Base-by-base conservation (phyloP, 2,329 filamentous ascomycete genomes). In the Cryphonectria nitschkei region DNA sequence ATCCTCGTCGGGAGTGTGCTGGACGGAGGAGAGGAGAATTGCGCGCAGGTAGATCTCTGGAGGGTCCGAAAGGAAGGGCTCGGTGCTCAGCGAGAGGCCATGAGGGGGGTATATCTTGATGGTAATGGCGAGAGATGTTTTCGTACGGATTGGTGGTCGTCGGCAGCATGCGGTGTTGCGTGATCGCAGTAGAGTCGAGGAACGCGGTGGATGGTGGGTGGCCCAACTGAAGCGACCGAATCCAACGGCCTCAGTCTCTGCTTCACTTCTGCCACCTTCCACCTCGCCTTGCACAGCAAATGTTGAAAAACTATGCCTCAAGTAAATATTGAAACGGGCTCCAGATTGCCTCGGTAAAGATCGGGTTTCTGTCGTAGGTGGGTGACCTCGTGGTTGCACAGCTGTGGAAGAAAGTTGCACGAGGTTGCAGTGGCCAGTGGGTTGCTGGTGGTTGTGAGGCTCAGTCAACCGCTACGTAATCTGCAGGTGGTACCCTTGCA, bases 211-310 rank as follows among this genome's bases (percentile, higher is more conserved):
- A 39, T 43, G 54, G 52, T 46, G 43, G 61, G 61, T 29, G 54
- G 54, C 26, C 46, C 54, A 58, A 58, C 54, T 34, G 26, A 58
- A 32, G 54, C 54, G 29, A 58, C 37, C 50, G 37, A 56, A 22
- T 26, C 29, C 29, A 56, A 13, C 46, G 32, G 64, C 64, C 46
- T 54, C 46, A 26, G 46, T 52, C 37, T 34, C 29, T 39, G 13
- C 29, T 65, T 34, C 32, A n/a, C 46, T 54, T 39, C 46, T 39
- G 50, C 29, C 64, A 41, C 64, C 32, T 56, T 52, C 50, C 50
- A 39, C 46, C 32, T 81, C 71, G 77, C 78, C 79, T 81, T 61
- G 11, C n/a, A 9, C 67, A 68, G 29, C 56, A n/a, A 37, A n/a
- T 64, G 13, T 39, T 32, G 39, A 16, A 32, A 22, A 32, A 1